A percentile compares a stretch with the other conserved stretches of the same genome.
These are phyloP conservation scores for Planoprotostelium fungivorum DNA, from an alignment of 78 protist genomes.

Conservation along the genomic window DNA sequence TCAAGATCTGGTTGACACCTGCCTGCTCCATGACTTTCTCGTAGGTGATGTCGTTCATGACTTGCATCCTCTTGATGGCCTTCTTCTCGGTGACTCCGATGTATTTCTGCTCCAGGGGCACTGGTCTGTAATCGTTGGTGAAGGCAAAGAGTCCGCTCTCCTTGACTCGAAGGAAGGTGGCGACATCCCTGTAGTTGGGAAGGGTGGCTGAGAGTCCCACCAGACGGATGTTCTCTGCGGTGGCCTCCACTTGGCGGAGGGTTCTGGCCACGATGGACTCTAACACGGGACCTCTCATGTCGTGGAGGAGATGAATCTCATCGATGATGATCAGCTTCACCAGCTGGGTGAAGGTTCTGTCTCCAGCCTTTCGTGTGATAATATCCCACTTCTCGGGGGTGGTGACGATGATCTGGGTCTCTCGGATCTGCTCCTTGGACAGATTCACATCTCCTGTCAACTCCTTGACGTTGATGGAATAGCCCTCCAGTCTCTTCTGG, in stretches of 20 bases:
- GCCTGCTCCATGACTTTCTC: constrained; percentile 32
- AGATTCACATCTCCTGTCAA: constrained; percentile 99
- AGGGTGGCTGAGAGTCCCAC: constrained; percentile 99
- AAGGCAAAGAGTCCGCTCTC: constrained; percentile 86
- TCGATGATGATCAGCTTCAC: constrained; percentile 94
- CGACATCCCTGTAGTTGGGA: constrained; percentile 98
- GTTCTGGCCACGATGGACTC: constrained; percentile 95
- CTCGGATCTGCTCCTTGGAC: constrained; percentile 84
- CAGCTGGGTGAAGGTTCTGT: constrained; percentile 48
- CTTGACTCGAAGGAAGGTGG: constrained; percentile 88
- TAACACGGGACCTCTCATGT: constrained; percentile 97
- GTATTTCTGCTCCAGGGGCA: constrained; percentile 88
- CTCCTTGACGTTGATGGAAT: constrained; percentile 88
- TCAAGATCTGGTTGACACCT: constrained; percentile 88
- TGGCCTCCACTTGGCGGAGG: constrained; percentile 85
- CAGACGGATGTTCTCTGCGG: constrained; percentile 94
- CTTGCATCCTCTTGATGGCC: constrained; percentile 3
- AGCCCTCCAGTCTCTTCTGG: constrained; percentile 58
- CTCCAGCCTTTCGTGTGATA: constrained; percentile 93
- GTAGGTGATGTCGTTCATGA: constrained; percentile 71
- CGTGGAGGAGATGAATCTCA: constrained; percentile 98
- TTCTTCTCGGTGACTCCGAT: constrained; percentile 82
- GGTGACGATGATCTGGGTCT: constrained; percentile 91
- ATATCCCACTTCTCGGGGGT: constrained; percentile 99
- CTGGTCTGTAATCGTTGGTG: constrained; percentile 91